These are phyloP conservation scores for Craterostigma plantagineum DNA, from an alignment of 257 asterid genomes.

Conservation along the genomic window DNA sequence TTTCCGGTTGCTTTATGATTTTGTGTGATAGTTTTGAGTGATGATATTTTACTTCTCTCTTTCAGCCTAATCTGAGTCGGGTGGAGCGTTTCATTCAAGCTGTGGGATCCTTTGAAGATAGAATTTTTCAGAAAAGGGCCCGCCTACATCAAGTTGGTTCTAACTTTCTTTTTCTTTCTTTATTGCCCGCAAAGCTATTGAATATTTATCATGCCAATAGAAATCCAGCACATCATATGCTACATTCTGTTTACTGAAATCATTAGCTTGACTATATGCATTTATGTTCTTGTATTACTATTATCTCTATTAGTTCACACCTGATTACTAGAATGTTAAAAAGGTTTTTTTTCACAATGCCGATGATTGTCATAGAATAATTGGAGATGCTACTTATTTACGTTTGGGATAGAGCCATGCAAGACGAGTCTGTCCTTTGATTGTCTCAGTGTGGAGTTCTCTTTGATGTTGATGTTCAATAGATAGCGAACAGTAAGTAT, in stretches of 20 bases:
- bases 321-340: too few relatives aligned
- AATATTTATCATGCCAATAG: too few relatives aligned
- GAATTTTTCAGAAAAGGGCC: constrained; percentile 79
- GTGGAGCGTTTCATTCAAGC: constrained; percentile 94
- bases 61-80: constrained; percentile 62
- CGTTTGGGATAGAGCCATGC: too few relatives aligned
- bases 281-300: too few relatives aligned
- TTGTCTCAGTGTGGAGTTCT: neutral
- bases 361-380: too few relatives aligned
- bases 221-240: too few relatives aligned
- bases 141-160: constrained; percentile 70
- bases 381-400: too few relatives aligned
- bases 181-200: neutral
- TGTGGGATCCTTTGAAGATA: constrained; percentile 83
- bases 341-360: too few relatives aligned
- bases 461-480: neutral
- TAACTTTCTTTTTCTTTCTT: constrained; percentile 4
- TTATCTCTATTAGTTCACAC: too few relatives aligned
- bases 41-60: constrained; percentile 8
- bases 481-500: neutral
- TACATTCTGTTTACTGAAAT: neutral
- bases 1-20: constrained; percentile 4
- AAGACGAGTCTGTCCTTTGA: too few relatives aligned
- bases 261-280: neutral
- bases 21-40: neutral